Conservation (phyloP, 495 filamentous ascomycete genomes). For the Hypoxylon lienhwacheense region DNA sequence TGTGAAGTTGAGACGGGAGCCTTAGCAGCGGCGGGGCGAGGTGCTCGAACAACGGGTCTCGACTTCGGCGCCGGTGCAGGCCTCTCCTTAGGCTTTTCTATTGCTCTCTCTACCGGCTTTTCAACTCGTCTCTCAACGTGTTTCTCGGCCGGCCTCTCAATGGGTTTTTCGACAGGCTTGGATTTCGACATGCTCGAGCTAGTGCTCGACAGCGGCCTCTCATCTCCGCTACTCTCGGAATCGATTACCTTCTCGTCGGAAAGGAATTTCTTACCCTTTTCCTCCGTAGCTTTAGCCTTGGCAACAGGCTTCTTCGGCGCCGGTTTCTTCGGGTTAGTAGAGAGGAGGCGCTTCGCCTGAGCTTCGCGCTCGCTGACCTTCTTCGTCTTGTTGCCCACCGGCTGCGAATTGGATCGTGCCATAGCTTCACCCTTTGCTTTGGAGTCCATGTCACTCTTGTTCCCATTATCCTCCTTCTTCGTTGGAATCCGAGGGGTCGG, state of each 20-base stretch:
- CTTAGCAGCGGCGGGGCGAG: slow-evolving; percentile 35
- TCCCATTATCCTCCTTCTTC: slow-evolving; percentile 58
- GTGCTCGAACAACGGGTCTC: slow-evolving; percentile 34
- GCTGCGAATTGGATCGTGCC: slow-evolving; percentile 57
- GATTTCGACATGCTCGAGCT: slow-evolving; percentile 29
- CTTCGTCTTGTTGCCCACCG: slow-evolving; percentile 56
- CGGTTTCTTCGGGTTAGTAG: slow-evolving; percentile 44
- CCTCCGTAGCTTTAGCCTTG: slow-evolving; percentile 42
- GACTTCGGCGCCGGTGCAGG: slow-evolving; percentile 33
- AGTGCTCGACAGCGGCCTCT: slow-evolving; percentile 42
- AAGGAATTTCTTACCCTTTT: slow-evolving; percentile 37
- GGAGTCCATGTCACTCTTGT: slow-evolving; percentile 59
- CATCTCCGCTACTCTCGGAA: slow-evolving; percentile 70
- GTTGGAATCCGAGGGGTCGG: slow-evolving; percentile 62
- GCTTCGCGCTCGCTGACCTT: slow-evolving; percentile 63
- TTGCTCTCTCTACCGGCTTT: slow-evolving; percentile 35
- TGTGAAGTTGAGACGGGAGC: slow-evolving; percentile 40
- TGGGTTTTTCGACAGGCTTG: slow-evolving; percentile 41
- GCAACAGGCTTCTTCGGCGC: slow-evolving; percentile 51
- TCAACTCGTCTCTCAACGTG: slow-evolving; percentile 37
- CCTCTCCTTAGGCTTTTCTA: slow-evolving; percentile 41
- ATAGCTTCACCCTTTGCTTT: slow-evolving; percentile 56
- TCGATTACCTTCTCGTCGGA: slow-evolving; percentile 76
- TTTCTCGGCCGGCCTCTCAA: slow-evolving; percentile 33
- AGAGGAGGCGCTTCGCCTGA: slow-evolving; percentile 62